phyloP scores from a whole-genome alignment of 345 rosid genomes.

The Erodium maritimum region DNA sequence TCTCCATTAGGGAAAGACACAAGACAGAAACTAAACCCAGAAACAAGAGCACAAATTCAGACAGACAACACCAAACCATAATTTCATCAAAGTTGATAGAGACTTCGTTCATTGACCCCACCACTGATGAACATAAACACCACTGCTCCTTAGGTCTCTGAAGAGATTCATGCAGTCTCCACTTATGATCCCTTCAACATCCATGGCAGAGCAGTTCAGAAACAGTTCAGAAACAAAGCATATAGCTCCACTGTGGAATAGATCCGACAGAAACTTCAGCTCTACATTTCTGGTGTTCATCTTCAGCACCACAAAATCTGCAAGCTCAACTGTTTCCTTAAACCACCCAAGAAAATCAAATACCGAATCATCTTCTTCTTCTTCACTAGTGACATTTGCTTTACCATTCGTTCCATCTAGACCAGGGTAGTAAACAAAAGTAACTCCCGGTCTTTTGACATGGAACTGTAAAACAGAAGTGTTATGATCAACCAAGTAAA shows the following conservation, averaged over 20 bases:
- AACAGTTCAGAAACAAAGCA: slow-evolving; percentile 74
- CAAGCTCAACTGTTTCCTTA: slow-evolving; percentile 47
- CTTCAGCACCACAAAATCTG: slow-evolving; percentile 59
- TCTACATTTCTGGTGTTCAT: slow-evolving; percentile 45
- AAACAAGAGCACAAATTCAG: no score
- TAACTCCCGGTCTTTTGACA: slow-evolving; percentile 54
- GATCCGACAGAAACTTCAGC: slow-evolving; percentile 36
- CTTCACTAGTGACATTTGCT: slow-evolving; percentile 2
- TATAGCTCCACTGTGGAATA: slow-evolving; percentile 50
- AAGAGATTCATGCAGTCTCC: slow-evolving; percentile 42
- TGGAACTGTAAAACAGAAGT: slow-evolving; percentile 56
- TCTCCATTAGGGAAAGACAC: no score
- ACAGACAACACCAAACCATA: neutral
- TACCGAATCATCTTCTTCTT: slow-evolving; percentile 45
- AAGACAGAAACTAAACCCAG: no score
- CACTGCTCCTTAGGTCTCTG: slow-evolving; percentile 50
- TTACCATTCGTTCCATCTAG: slow-evolving; percentile 30
- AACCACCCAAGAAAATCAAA: slow-evolving; percentile 80
- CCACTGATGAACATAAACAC: slow-evolving; percentile 86
- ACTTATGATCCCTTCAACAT: slow-evolving; percentile 11
- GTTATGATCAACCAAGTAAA: slow-evolving; percentile 70
- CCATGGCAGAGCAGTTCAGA: slow-evolving; percentile 37
- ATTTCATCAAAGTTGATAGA: neutral
- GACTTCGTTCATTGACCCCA: slow-evolving; percentile 38
- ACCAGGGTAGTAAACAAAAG: slow-evolving; percentile 73